These are phyloP conservation scores for Phaeosphaeriaceae sp. DNA, from an alignment of 2,329 filamentous ascomycete species.

Conservation along the genomic window DNA sequence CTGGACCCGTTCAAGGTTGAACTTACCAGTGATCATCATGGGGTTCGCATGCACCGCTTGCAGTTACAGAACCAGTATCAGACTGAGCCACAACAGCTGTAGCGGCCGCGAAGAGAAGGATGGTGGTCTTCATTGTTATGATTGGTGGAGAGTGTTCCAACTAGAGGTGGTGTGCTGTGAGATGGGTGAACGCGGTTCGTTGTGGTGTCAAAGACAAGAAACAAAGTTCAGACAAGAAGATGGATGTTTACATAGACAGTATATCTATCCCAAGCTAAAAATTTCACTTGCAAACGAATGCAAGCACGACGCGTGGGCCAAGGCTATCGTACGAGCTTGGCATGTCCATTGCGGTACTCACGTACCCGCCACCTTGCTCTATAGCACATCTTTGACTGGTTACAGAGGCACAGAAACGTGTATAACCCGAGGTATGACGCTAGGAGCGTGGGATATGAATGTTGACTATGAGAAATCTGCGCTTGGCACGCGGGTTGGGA, in stretches of 20 bases:
- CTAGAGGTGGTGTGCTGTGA: conserved; percentile 1
- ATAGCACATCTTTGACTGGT: conserved; percentile 14
- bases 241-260: conserved; percentile 23
- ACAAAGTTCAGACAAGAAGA: neutral
- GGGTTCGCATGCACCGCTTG: conserved; percentile 26
- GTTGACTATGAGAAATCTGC: conserved; percentile 9
- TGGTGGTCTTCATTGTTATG: conserved; percentile 27
- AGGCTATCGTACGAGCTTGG: conserved; percentile 31
- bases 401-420: neutral
- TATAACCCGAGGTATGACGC: conserved; percentile 1
- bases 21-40: conserved; percentile 34
- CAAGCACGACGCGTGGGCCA: conserved; percentile 25
- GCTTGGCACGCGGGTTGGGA: conserved; percentile 3
- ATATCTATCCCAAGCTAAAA: neutral
- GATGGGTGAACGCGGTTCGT: neutral
- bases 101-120: conserved; percentile 19
- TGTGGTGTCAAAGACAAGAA: conserved; percentile 8
- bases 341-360: conserved; percentile 37
- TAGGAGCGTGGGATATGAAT: conserved; percentile 6
- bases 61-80: conserved; percentile 22
- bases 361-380: conserved; percentile 14
- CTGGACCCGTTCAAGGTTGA: neutral
- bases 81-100: conserved; percentile 22
- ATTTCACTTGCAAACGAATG: conserved; percentile 3
- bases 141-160: conserved; percentile 6